Evolutionary conservation across 352 stramenopile species (phyloP).

Genomic region (Globisporangium parvum): DNA sequence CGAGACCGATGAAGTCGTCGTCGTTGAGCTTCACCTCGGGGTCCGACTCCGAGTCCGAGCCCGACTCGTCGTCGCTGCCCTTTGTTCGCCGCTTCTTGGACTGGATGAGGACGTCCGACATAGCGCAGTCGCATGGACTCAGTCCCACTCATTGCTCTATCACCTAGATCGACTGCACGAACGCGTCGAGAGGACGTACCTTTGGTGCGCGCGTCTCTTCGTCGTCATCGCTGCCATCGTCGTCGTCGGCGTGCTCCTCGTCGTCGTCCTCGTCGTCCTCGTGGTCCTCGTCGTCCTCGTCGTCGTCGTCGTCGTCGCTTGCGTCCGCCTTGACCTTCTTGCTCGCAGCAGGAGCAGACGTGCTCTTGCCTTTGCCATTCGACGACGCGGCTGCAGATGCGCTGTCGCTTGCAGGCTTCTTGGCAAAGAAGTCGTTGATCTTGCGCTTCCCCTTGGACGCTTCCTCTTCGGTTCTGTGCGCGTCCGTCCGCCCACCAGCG

Average conservation of each 20-base stretch:
- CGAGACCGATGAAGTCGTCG: constrained; percentile 78
- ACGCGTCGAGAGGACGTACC: constrained; percentile 5
- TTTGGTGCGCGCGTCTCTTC: constrained; percentile 39
- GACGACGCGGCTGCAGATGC: constrained; percentile 8
- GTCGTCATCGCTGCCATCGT: constrained; percentile 23
- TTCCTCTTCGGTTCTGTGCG: constrained; percentile 25
- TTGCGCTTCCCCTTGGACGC: constrained; percentile 40
- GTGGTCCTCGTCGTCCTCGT: constrained; percentile 41
- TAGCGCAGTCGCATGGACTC: no score
- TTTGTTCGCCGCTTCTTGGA: constrained; percentile 66
- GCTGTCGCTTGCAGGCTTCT: constrained; percentile 10
- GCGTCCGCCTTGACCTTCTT: constrained; percentile 22
- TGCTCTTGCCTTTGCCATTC: constrained; percentile 36
- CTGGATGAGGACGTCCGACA: constrained; percentile 5
- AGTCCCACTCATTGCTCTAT: background rate
- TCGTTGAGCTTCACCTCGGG: constrained; percentile 79
- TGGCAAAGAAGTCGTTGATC: constrained; percentile 20
- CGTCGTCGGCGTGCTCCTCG: constrained; percentile 28
- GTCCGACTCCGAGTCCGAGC: constrained; percentile 60
- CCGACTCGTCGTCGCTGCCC: constrained; percentile 59
- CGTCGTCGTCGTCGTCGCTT: constrained; percentile 39
- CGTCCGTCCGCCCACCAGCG: background rate
- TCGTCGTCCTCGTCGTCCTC: constrained; percentile 45
- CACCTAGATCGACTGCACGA: no score
- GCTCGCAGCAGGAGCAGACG: constrained; percentile 22